Conservation (phyloP, 495 filamentous ascomycete genomes). For the Annulohypoxylon moriforme region DNA sequence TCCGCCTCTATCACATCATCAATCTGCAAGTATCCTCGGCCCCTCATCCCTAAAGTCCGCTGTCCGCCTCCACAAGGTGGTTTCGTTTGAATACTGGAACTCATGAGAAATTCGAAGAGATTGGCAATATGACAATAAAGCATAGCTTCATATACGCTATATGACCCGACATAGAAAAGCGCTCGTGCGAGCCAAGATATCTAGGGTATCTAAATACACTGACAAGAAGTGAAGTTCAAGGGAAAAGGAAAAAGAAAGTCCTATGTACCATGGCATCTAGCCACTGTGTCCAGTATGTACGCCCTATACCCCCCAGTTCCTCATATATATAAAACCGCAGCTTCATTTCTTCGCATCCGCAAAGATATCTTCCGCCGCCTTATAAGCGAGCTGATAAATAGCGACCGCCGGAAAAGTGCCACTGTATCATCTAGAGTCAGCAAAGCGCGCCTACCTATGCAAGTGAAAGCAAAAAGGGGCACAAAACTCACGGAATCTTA, state of each 20-base stretch:
- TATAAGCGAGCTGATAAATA: constrained; percentile 67
- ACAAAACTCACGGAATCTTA: constrained; percentile 54
- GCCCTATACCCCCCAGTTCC: background rate
- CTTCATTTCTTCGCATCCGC: constrained; percentile 32
- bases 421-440: constrained; percentile 3
- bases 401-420: constrained; percentile 61
- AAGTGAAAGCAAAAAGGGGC: background rate
- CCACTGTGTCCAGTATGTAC: background rate
- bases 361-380: constrained; percentile 65
- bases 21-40: constrained; percentile 13
- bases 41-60: background rate
- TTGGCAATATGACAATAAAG: background rate
- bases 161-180: background rate
- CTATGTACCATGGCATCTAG: background rate
- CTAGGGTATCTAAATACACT: constrained; percentile 1
- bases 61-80: background rate
- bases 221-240: background rate
- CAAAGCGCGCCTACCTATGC: no score
- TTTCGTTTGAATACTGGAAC: background rate
- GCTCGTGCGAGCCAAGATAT: background rate
- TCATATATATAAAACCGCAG: background rate
- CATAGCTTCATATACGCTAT: background rate
- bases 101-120: background rate
- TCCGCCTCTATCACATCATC: no score
- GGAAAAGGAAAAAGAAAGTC: background rate